phyloP scores from a whole-genome alignment of 164 flowering plant species.

The Magnolia changhungtana region DNA sequence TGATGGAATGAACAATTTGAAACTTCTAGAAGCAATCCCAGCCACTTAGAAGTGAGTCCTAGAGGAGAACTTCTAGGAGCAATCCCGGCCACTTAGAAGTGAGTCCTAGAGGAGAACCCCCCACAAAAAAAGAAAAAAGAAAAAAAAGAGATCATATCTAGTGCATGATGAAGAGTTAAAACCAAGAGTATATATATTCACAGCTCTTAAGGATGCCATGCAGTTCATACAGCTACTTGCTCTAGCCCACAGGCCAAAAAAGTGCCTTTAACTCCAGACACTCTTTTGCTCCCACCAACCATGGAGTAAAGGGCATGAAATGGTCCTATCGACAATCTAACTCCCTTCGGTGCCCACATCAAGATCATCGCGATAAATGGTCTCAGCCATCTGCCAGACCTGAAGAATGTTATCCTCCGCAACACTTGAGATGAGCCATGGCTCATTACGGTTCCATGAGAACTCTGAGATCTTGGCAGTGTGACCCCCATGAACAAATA shows the following conservation, averaged over 20 bases:
- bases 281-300: neutral
- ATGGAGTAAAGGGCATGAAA: neutral
- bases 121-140: too few relatives aligned
- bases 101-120: too few relatives aligned
- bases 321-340: neutral
- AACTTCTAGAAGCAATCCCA: too few relatives aligned
- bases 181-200: too few relatives aligned
- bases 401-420: conserved; percentile 91
- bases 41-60: too few relatives aligned
- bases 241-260: neutral
- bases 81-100: too few relatives aligned
- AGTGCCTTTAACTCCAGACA: neutral
- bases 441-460: conserved; percentile 79
- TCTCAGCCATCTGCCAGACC: conserved; percentile 88
- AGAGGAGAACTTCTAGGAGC: too few relatives aligned
- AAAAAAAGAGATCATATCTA: too few relatives aligned
- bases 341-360: conserved; percentile 24
- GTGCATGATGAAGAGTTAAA: too few relatives aligned
- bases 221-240: neutral
- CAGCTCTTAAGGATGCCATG: neutral
- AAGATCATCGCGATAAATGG: conserved; percentile 64
- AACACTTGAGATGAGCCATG: conserved; percentile 90
- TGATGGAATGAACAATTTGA: too few relatives aligned
- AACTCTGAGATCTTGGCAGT: conserved; percentile 87
- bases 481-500: conserved; percentile 94